Conservation (phyloP, 805 yeast species). For the Candida hungchunana region DNA sequence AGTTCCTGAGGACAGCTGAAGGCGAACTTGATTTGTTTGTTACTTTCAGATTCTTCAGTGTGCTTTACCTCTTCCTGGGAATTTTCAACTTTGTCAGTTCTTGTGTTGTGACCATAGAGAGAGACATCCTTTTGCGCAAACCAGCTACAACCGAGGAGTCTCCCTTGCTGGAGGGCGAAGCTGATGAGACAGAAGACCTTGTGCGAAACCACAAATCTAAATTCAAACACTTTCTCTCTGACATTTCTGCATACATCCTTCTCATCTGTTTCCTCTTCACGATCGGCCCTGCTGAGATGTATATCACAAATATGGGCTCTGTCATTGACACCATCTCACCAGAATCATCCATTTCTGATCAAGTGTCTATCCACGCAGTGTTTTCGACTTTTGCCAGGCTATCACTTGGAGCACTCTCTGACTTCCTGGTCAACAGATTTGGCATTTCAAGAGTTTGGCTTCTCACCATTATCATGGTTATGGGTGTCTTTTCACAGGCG, state of each 20-base stretch:
- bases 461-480: slow-evolving; percentile 28
- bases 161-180: slow-evolving; percentile 29
- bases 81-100: slow-evolving; percentile 59
- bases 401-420: slow-evolving; percentile 63
- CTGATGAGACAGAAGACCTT: slow-evolving; percentile 27
- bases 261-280: slow-evolving; percentile 59
- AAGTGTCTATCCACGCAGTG: slow-evolving; percentile 57
- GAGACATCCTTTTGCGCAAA: slow-evolving; percentile 22
- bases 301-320: slow-evolving; percentile 78
- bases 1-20: slow-evolving; percentile 23
- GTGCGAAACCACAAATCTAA: slow-evolving; percentile 22
- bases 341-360: slow-evolving; percentile 34
- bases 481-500: slow-evolving; percentile 36
- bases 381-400: slow-evolving; percentile 71
- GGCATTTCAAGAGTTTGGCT: slow-evolving; percentile 30
- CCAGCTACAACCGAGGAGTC: slow-evolving; percentile 29
- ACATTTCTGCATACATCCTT: slow-evolving; percentile 60
- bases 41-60: slow-evolving; percentile 50
- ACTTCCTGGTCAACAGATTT: slow-evolving; percentile 38
- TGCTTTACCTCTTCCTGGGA: slow-evolving; percentile 53
- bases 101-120: slow-evolving; percentile 53
- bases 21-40: slow-evolving; percentile 40
- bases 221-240: slow-evolving; percentile 29
- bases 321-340: slow-evolving; percentile 35
- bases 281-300: slow-evolving; percentile 83